Evolutionary conservation across 2,329 filamentous ascomycete genomes (phyloP), one percentile per base, ranked within the genome.

Genomic region (Fusarium sp.): DNA sequence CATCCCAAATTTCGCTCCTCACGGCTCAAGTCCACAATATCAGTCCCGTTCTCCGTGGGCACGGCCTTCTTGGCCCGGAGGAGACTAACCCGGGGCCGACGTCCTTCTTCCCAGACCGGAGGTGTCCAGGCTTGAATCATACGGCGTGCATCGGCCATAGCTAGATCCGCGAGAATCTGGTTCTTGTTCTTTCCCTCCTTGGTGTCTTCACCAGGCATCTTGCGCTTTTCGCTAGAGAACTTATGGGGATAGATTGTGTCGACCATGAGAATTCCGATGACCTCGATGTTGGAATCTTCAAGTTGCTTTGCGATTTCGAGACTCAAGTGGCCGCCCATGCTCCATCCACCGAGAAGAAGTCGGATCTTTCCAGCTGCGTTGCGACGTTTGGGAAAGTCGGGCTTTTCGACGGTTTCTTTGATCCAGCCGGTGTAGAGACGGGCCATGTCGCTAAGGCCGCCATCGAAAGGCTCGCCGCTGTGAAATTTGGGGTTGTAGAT

Each of bases 271-370:
- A 89, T 83, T 18, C 87, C 88, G 1, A 83, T 70, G 14, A 89
- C 81, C 2, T 79, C 79, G 29, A 87, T 77, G 17, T 71, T 65
- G 2, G 69, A 60, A 18, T 83, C 81, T 12, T 84, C 81, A 17
- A 88, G 77, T 67, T 84, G 78, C 55, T 81, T 79, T 10, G 87
- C 83, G 54, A 88, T 81, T 74, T 89, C 85, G 17, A 89, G 80
- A 11, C 86, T 83, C 20, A 89, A 74, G 46, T 86, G 75, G 0
- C 87, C 88, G 17, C 88, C 88, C 7, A 89, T 74, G 7, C 86
- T 88, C 87, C 87, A 89, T 7, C 87, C 88, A 5, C 87, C 87
- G 13, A 90, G 77, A 9, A 89, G 75, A 44, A 90, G 80, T 29
- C 83, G 73, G 18, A 77, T 72, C 59, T 72, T 77, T 46, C 78